Evolutionary conservation across 306 rosid genomes (phyloP).

Genomic region (Fragaria ananassa): DNA sequence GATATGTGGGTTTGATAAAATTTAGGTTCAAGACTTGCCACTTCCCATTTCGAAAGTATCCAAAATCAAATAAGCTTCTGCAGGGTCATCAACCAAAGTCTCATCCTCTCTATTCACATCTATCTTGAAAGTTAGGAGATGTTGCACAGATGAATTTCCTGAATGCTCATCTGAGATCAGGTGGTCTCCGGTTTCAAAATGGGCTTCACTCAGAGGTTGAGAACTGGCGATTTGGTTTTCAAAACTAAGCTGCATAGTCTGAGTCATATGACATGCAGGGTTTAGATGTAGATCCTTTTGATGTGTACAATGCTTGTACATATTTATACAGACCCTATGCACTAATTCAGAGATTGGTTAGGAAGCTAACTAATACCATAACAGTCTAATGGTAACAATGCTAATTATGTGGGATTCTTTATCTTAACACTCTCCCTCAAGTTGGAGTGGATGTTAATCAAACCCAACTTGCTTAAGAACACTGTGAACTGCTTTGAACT

Average conservation of each 20-base stretch:
- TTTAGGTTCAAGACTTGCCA: background rate
- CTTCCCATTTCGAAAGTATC: slow-evolving; percentile 4
- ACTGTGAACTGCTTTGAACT: too few relatives aligned
- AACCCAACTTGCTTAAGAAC: too few relatives aligned
- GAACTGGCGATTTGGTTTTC: background rate
- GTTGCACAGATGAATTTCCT: slow-evolving; percentile 4
- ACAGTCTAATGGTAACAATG: too few relatives aligned
- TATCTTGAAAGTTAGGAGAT: background rate
- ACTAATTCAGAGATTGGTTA: too few relatives aligned
- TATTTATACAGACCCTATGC: too few relatives aligned
- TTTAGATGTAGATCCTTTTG: background rate
- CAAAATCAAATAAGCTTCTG: slow-evolving; percentile 23
- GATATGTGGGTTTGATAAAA: background rate
- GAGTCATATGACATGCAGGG: background rate
- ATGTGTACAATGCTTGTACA: background rate
- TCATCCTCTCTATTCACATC: background rate
- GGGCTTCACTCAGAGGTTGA: background rate
- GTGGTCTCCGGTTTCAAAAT: background rate
- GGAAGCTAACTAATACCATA: too few relatives aligned
- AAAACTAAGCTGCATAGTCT: background rate
- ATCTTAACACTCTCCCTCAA: too few relatives aligned
- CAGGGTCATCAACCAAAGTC: slow-evolving; percentile 20
- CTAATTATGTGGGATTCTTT: too few relatives aligned
- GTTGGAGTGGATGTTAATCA: too few relatives aligned
- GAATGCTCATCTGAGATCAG: slow-evolving; percentile 5